Base-by-base conservation (phyloP, 345 rosid species). In the Isatis tinctoria region DNA sequence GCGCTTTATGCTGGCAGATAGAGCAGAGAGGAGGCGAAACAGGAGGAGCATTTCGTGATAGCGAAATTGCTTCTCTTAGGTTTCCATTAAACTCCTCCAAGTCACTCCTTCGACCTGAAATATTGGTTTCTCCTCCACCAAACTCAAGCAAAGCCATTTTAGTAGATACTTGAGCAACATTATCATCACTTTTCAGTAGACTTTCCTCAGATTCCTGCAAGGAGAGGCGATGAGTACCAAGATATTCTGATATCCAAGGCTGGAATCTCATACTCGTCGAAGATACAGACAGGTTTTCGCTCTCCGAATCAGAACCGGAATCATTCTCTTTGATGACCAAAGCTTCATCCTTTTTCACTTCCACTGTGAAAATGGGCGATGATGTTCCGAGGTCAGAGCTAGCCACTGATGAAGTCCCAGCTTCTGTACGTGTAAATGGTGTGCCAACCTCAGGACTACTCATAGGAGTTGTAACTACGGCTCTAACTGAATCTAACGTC, bases 401-500 rank as follows among this genome's bases (percentile, higher is more conserved):
- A 6, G 98, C 86, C 26, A 92, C 90, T n/a, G 99, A 96, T 40
- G 99, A 96, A 33, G 97, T 89, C 49, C 89, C 91, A 32, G 86
- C 94, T 84, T 95, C 99, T 41, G 99, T 96, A 11, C 86, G 77
- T 63, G 98, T 92, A 74, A 96, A 92, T 54, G 98, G 87, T 37
- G 99, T 88, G 74, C 90, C 93, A 4, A 84, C 78, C 86, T 96
- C 99, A 26, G 99, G 99, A 84, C 99, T 96, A 56, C 96, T 90
- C n/a, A 82, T 78, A 67, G 97, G 89, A 74, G 97, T 88, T 32
- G 35, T 48, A 70, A 70, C 85, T 0, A 86, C 85, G 11, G 89
- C 93, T 69, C 81, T 74, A 32, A 82, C 76, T 36, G 96, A 83
- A 79, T 76, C 83, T 40, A 80, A 71, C 73, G 80, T 80, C 51